Percentiles rank a stretch among this genome's conserved stretches.
phyloP scores from a whole-genome alignment of 495 filamentous ascomycete genomes.

The Podospora sp. region DNA sequence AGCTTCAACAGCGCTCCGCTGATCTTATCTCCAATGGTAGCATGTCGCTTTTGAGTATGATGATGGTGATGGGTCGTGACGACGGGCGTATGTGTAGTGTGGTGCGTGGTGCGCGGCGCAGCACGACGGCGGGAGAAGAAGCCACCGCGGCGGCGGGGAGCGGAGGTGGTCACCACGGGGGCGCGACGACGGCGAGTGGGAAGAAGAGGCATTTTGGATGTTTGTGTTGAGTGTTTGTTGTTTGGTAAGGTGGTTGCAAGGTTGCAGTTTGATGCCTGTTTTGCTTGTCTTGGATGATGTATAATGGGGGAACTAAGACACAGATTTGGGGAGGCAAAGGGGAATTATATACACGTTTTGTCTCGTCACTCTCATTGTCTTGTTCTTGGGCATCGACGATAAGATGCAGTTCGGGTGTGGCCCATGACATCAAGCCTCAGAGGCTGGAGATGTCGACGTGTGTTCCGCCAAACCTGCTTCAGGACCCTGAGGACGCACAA shows the following conservation, averaged over 20 bases:
- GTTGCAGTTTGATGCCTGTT: neutral
- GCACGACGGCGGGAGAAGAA: constrained; percentile 9
- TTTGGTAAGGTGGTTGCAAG: neutral
- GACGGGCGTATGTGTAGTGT: constrained; percentile 32
- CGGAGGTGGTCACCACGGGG: constrained; percentile 18
- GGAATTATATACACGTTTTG: constrained; percentile 4
- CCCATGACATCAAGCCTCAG: constrained; percentile 17
- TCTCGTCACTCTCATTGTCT: neutral
- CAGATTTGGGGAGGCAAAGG: neutral
- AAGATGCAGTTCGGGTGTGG: neutral
- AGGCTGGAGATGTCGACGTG: neutral
- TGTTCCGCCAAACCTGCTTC: constrained; percentile 9
- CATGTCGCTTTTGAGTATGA: constrained; percentile 48
- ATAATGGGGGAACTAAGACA: neutral
- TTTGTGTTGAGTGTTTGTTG: constrained; percentile 3
- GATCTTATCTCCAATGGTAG: constrained; percentile 68
- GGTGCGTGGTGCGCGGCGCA: neutral
- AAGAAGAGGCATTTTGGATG: constrained; percentile 18
- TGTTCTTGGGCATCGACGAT: neutral
- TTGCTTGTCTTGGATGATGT: neutral
- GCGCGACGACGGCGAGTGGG: constrained; percentile 10
- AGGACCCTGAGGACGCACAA: constrained; percentile 17
- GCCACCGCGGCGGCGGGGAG: constrained; percentile 22
- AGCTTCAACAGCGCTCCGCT: constrained; percentile 68
- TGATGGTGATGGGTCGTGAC: constrained; percentile 50